A percentile compares a stretch with the other conserved stretches of the same genome.
phyloP scores from a whole-genome alignment of 257 asterid genomes.

The Solanum arcanum region DNA sequence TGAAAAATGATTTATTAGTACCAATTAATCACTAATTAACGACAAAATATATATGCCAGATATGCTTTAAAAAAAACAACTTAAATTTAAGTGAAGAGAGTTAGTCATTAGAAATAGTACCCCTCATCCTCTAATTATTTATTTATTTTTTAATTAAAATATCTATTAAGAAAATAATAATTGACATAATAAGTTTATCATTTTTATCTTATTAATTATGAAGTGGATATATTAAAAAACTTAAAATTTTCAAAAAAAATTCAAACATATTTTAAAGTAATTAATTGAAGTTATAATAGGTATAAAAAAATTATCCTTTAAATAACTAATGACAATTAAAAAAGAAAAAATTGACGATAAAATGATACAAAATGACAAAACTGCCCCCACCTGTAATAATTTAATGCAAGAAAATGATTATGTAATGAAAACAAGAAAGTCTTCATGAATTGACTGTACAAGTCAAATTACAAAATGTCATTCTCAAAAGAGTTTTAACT shows the following conservation, averaged over 20 bases:
- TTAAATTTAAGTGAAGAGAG: neutral
- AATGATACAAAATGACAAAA: neutral
- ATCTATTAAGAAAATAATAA: too few relatives aligned
- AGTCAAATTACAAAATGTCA: slow-evolving; percentile 7
- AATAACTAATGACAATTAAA: too few relatives aligned
- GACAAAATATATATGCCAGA: neutral
- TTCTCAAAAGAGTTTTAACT: neutral
- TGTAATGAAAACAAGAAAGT: slow-evolving; percentile 13
- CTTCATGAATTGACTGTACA: slow-evolving; percentile 3
- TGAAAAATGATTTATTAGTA: neutral
- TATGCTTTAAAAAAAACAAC: neutral
- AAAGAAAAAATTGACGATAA: too few relatives aligned
- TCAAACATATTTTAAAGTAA: too few relatives aligned
- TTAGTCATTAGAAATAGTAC: neutral
- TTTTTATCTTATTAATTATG: too few relatives aligned
- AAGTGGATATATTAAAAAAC: too few relatives aligned
- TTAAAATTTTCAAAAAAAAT: too few relatives aligned
- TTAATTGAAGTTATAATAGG: too few relatives aligned
- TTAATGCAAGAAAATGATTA: neutral
- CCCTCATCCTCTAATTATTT: too few relatives aligned
- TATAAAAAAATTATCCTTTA: too few relatives aligned
- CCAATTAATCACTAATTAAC: neutral
- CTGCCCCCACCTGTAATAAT: neutral
- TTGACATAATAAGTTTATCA: too few relatives aligned
- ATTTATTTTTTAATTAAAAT: too few relatives aligned